Evolutionary conservation across 495 filamentous ascomycete species (phyloP), one percentile per base, ranked within the genome.

Genomic region (Neurospora discreta): DNA sequence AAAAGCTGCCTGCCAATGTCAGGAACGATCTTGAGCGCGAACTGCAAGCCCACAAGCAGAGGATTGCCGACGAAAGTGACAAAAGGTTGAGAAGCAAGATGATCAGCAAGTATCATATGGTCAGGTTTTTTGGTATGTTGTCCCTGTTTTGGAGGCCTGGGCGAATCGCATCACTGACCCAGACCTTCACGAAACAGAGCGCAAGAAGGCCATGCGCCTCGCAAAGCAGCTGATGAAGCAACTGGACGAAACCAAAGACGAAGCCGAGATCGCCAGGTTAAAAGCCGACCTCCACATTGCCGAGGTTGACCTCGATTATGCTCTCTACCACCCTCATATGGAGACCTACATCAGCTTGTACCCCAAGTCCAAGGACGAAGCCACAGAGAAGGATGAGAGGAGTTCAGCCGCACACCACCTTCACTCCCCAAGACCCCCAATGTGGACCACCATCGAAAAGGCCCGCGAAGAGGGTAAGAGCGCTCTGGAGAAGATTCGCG

Each of bases 51-150:
- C 93, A 92, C 78, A 85, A 92, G 79, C 86, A 89, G 70, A 92
- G 94, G 74, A 84, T 98, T 20, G 85, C 80, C 33, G 82, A 84
- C 52, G 82, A 83, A 30, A 75, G 81, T 38, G 80, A 86, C 15
- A 89, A 90, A 74, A 90, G 87, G 77, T 80, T 82, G 69, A 87
- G 90, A 73, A 86, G 88, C 73, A 85, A 87, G 70, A 91, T 97
- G 87, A 94, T 95, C 68, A 87, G 85, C 78, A 93, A 89, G 76
- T 99, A 97, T 78, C 95, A 97, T 78, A 97, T 95, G 88, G 91
- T 98, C 33, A 85, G 95, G 68, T 99, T 99, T 79, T 92, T 91
- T 86, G 87, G 94, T 92, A 80, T 69, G 85, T 77, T 16, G n/a
- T 8, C 58, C 5, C 80, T 68, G 85, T 77, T 16, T 20, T 9